Evolutionary conservation across 2,329 filamentous ascomycete genomes (phyloP), one percentile per base, ranked within the genome.

Genomic region (Trichophyton equinum): DNA sequence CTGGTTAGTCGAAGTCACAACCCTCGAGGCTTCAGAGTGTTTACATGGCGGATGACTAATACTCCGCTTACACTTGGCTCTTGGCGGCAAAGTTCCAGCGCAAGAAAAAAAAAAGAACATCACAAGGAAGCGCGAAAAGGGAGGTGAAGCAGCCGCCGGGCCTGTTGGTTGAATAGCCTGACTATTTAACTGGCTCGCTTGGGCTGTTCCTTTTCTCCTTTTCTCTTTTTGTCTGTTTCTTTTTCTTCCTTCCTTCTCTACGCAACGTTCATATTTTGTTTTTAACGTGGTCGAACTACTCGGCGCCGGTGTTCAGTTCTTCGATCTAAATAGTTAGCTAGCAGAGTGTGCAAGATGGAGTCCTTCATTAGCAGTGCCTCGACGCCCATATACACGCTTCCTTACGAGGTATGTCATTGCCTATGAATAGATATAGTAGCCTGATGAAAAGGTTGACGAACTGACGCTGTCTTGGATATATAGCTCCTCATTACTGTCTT

Each of bases 401-500:
- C 51, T n/a, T 55, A 55, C 7, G 51, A 55, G 51, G 51, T 55
- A 33, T 36, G 51, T 6, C 51, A 33, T 55, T 30, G 27, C 15
- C 9, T 7, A 11, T 55, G 51, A 9, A 55, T 36, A 27, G 51
- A 55, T 1, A 18, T n/a, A 55, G 33, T 22, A 13, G 46, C 22
- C 46, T 30, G 13, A 11, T 55, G 51, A 36, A 36, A 36, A 27
- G 11, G 9, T 36, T 5, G 11, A 15, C 30, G 11, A 15, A 15
- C 51, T 55, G 20, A 55, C 13, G 13, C 46, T 51, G 22, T 13
- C 22, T n/a, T n/a, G n/a, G 18, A 11, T 36, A 4, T 55, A n/a
- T 36, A 55, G 51, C 25, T 55, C 38, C 51, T 55, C 51, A 38
- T 55, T n/a, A 55, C 27, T 13, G n/a, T 55, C 51, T n/a, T 55